phyloP scores from a whole-genome alignment of 176 grass and related monocot species.

The Chrysopogon serrulatus region DNA sequence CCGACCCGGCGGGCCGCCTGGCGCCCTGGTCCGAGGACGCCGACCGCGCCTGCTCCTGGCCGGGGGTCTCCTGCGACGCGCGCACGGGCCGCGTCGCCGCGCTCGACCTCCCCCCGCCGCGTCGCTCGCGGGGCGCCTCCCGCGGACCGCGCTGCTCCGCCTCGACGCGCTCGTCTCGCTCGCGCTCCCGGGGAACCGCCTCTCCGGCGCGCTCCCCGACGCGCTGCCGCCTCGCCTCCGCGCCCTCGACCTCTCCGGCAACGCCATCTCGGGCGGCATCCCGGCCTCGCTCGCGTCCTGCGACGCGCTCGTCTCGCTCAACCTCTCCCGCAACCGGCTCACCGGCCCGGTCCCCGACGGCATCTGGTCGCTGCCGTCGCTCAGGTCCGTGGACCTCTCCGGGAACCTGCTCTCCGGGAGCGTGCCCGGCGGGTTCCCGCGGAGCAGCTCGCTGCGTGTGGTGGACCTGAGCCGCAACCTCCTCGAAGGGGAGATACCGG shows the following conservation, averaged over 20 bases:
- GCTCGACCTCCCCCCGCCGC: slow-evolving; percentile 35
- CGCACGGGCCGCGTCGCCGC: slow-evolving; percentile 41
- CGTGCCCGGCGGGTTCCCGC: slow-evolving; percentile 53
- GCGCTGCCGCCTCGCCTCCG: slow-evolving; percentile 36
- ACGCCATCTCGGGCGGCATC: slow-evolving; percentile 48
- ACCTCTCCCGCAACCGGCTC: slow-evolving; percentile 62
- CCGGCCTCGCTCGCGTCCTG: slow-evolving; percentile 37
- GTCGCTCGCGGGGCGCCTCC: slow-evolving; percentile 60
- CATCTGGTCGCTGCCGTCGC: slow-evolving; percentile 56
- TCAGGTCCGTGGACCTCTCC: slow-evolving; percentile 71
- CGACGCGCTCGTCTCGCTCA: slow-evolving; percentile 47
- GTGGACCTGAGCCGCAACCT: slow-evolving; percentile 50
- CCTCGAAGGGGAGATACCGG: slow-evolving; percentile 60
- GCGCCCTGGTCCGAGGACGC: slow-evolving; percentile 74
- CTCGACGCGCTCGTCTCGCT: slow-evolving; percentile 55
- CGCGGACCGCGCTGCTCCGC: slow-evolving; percentile 59
- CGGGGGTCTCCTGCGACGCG: slow-evolving; percentile 48
- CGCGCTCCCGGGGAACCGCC: slow-evolving; percentile 54
- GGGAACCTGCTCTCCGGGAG: slow-evolving; percentile 44
- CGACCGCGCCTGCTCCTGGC: slow-evolving; percentile 61
- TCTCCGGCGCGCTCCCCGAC: slow-evolving; percentile 46
- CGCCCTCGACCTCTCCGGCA: slow-evolving; percentile 52
- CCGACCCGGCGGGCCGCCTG: slow-evolving; percentile 47
- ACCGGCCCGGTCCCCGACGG: slow-evolving; percentile 44
- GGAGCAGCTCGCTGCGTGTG: slow-evolving; percentile 36